Conservation (phyloP, 179 eudicot genomes). For the Spergularia azorica region DNA sequence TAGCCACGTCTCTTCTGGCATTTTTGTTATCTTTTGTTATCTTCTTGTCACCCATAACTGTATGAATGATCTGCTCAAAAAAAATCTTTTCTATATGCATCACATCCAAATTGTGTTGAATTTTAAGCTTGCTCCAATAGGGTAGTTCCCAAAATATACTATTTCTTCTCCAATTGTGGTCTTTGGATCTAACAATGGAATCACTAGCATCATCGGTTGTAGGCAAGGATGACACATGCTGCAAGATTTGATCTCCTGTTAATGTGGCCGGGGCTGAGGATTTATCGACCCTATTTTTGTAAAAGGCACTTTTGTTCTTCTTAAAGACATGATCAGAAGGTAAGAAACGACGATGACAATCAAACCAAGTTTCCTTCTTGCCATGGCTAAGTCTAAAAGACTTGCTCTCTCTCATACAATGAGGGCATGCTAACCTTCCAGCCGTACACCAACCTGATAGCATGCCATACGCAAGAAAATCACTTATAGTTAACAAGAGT, state of each 20-base stretch:
- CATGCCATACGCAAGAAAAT: conserved; percentile 24
- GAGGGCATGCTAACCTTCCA: conserved; percentile 26
- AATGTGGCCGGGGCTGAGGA: conserved; percentile 4
- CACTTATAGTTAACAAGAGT: conserved; percentile 25
- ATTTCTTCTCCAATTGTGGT: conserved; percentile 17
- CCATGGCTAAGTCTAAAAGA: conserved; percentile 4
- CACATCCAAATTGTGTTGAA: conserved; percentile 19
- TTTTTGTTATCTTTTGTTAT: neutral
- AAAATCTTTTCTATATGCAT: conserved; percentile 17
- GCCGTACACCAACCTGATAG: conserved; percentile 28
- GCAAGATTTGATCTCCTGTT: conserved; percentile 9
- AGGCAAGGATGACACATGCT: conserved; percentile 9
- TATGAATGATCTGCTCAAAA: conserved; percentile 11
- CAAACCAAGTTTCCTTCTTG: neutral
- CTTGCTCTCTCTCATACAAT: neutral
- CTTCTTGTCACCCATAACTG: conserved; percentile 16
- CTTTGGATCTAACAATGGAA: neutral
- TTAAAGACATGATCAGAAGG: neutral
- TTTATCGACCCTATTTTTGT: neutral
- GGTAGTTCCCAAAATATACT: conserved; percentile 30
- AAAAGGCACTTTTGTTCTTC: neutral
- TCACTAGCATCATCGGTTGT: neutral
- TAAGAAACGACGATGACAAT: neutral
- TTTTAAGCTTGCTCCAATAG: conserved; percentile 25
- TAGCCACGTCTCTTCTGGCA: neutral